Conservation (phyloP, 495 filamentous ascomycete species). For the Penicillium bialowiezense region DNA sequence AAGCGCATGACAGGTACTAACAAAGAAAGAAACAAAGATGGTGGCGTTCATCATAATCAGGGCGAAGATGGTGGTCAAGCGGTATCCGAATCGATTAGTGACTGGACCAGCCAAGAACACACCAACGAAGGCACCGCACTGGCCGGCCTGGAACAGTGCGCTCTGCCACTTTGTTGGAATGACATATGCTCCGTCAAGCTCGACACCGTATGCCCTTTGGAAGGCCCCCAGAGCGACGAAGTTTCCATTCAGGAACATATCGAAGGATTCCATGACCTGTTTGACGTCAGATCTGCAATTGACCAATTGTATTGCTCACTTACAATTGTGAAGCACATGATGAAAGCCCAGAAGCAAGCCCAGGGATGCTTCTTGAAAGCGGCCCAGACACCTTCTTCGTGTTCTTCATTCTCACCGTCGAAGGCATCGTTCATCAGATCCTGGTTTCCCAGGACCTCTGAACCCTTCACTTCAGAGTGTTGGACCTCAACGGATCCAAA, state of each 20-base stretch:
- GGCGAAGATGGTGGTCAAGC: conserved; percentile 61
- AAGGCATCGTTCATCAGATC: conserved; percentile 37
- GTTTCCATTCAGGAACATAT: conserved; percentile 38
- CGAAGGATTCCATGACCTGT: conserved; percentile 44
- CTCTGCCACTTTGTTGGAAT: conserved; percentile 38
- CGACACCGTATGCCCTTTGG: conserved; percentile 24
- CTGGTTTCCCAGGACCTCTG: conserved; percentile 24
- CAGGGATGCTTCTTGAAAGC: conserved; percentile 44
- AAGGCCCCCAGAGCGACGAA: conserved; percentile 33
- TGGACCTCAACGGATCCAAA: conserved; percentile 5
- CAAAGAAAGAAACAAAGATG: conserved; percentile 68
- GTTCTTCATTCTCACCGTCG: conserved; percentile 30
- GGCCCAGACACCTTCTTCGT: conserved; percentile 27
- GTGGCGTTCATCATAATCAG: conserved; percentile 58
- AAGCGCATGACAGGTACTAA: conserved; percentile 11
- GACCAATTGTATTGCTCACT: conserved; percentile 5
- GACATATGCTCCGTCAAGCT: conserved; percentile 2
- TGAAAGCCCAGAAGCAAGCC: conserved; percentile 46
- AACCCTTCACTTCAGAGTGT: conserved; percentile 18
- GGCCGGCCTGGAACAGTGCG: conserved; percentile 34
- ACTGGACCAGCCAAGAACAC: conserved; percentile 65
- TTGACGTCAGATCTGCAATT: background rate
- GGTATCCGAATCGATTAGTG: conserved; percentile 64
- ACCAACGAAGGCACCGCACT: conserved; percentile 63
- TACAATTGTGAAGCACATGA: conserved; percentile 43